phyloP scores from a whole-genome alignment of 2,329 filamentous ascomycete genomes.

The Trichoderma sp. region DNA sequence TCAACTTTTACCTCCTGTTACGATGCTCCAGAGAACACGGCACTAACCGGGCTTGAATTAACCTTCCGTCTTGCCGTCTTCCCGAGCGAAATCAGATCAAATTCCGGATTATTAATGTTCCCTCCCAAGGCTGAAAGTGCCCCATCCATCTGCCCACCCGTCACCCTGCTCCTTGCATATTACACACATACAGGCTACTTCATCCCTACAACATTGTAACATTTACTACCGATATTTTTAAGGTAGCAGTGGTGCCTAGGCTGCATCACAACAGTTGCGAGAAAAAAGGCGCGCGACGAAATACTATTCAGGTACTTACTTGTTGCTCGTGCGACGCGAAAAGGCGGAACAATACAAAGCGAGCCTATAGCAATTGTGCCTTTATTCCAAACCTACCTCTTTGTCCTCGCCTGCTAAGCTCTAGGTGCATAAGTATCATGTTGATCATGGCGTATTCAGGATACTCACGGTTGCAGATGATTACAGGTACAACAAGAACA shows the following conservation, averaged over 20 bases:
- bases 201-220: neutral
- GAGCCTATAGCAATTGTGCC: slow-evolving; percentile 10
- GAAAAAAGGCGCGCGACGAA: neutral
- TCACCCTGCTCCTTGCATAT: slow-evolving; percentile 12
- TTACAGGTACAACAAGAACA: slow-evolving; percentile 24
- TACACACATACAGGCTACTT: neutral
- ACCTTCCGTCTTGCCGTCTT: neutral
- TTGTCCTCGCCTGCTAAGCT: slow-evolving; percentile 29
- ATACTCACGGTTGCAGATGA: slow-evolving; percentile 41
- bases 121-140: neutral
- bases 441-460: slow-evolving; percentile 33
- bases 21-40: neutral
- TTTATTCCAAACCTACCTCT: slow-evolving; percentile 15
- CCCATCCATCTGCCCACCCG: neutral
- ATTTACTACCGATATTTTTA: neutral
- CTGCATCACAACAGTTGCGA: neutral
- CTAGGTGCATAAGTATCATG: slow-evolving; percentile 42
- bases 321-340: slow-evolving; percentile 3
- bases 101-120: slow-evolving; percentile 2
- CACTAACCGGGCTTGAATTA: neutral
- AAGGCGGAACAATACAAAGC: slow-evolving; percentile 6
- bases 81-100: neutral
- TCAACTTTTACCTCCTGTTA: neutral
- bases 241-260: neutral
- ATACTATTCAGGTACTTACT: neutral